phyloP scores from a whole-genome alignment of 1,284 basidiomycete genomes.

The Ustilago xerochloae region DNA sequence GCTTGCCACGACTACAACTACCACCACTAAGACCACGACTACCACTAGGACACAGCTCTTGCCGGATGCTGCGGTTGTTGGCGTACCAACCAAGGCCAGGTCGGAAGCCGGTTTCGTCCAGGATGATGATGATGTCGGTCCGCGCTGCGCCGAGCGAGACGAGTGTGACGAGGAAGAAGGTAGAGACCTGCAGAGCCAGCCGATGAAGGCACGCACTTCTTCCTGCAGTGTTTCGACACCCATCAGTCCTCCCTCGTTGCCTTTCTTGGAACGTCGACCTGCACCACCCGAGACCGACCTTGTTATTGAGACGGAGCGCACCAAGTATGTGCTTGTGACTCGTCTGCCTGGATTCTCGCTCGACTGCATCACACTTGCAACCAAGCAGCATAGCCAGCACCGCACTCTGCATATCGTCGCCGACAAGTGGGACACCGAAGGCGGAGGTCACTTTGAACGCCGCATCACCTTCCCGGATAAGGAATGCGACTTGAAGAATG shows the following conservation, averaged over 20 bases:
- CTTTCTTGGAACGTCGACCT: constrained; percentile 53
- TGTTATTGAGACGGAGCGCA: constrained; percentile 46
- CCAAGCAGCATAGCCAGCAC: constrained; percentile 57
- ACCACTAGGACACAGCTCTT: constrained; percentile 20
- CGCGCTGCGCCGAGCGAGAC: background rate
- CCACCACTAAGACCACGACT: constrained; percentile 33
- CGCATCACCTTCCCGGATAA: constrained; percentile 58
- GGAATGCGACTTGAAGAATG: constrained; percentile 52
- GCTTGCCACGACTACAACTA: constrained; percentile 44
- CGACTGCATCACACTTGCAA: constrained; percentile 61
- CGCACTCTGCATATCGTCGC: constrained; percentile 63
- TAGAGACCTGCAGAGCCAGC: constrained; percentile 6
- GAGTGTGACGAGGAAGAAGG: background rate
- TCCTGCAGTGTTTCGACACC: constrained; percentile 53
- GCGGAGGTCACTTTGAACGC: constrained; percentile 60
- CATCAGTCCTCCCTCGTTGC: constrained; percentile 42
- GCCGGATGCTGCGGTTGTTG: background rate
- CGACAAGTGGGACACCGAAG: constrained; percentile 58
- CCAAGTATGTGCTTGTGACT: constrained; percentile 43
- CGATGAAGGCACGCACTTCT: constrained; percentile 24
- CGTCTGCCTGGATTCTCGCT: constrained; percentile 60
- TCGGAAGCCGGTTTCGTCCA: constrained; percentile 9
- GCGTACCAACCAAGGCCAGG: constrained; percentile 6
- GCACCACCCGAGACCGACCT: constrained; percentile 56
- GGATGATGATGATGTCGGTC: background rate